These are phyloP conservation scores for Magnusiomyces suaveolens DNA, from an alignment of 1,139 yeast species.

Conservation along the genomic window DNA sequence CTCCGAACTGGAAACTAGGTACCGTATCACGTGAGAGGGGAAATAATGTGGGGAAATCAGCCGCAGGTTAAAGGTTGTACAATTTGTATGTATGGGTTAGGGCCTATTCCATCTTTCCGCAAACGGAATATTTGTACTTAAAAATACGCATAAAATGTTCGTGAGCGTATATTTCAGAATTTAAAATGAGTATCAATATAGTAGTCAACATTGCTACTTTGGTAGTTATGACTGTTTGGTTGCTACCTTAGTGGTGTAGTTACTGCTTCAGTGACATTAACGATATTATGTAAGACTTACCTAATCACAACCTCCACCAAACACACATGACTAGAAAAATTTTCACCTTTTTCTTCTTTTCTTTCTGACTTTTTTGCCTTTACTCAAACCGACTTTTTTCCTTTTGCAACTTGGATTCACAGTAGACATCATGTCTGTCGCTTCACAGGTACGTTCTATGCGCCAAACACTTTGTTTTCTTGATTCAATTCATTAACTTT, in stretches of 20 bases:
- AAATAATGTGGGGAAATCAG: too few relatives aligned
- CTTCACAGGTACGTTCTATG: constrained; percentile 23
- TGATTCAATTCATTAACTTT: background rate
- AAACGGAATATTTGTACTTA: background rate
- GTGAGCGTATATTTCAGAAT: background rate
- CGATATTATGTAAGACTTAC: background rate
- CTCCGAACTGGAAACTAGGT: too few relatives aligned
- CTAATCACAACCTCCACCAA: background rate
- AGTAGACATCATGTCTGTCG: constrained; percentile 23
- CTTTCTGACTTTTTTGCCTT: background rate
- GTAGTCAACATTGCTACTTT: too few relatives aligned
- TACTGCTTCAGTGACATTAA: too few relatives aligned
- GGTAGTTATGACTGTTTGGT: too few relatives aligned
- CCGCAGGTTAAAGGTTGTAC: too few relatives aligned
- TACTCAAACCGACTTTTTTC: background rate
- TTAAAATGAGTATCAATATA: background rate
- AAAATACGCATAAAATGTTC: too few relatives aligned
- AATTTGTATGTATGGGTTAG: too few relatives aligned
- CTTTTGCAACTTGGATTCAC: constrained; percentile 2
- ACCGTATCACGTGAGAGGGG: too few relatives aligned
- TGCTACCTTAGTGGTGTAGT: too few relatives aligned
- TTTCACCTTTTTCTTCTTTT: background rate
- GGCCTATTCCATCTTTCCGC: background rate
- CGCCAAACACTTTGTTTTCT: background rate
- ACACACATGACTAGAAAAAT: background rate